A percentile compares a stretch with the other conserved stretches of the same genome.
phyloP scores from a whole-genome alignment of 1,284 basidiomycete genomes.

The Trametes polyzona region DNA sequence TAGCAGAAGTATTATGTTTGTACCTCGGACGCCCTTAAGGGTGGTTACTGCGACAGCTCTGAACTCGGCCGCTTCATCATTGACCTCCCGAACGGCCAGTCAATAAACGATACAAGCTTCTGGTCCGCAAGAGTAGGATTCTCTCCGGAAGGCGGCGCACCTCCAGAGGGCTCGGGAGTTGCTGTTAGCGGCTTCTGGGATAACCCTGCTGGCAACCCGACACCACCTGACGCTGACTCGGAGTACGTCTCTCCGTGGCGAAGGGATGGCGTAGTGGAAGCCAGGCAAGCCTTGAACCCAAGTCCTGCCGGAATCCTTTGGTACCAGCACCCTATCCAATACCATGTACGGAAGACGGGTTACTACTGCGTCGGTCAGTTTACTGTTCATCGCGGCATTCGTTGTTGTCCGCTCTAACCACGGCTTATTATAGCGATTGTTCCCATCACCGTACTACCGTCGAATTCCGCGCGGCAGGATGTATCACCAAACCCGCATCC shows the following conservation, averaged over 20 bases:
- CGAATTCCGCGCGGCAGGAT: slow-evolving; percentile 38
- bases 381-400: slow-evolving; percentile 13
- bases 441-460: slow-evolving; percentile 72
- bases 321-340: slow-evolving; percentile 72
- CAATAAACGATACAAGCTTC: slow-evolving; percentile 73
- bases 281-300: slow-evolving; percentile 44
- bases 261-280: slow-evolving; percentile 29
- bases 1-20: slow-evolving; percentile 92
- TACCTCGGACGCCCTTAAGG: slow-evolving; percentile 72
- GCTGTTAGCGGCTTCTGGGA: slow-evolving; percentile 53
- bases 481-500: slow-evolving; percentile 70
- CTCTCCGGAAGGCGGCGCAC: slow-evolving; percentile 28
- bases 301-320: slow-evolving; percentile 52
- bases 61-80: slow-evolving; percentile 88
- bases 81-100: slow-evolving; percentile 61
- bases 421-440: slow-evolving; percentile 65
- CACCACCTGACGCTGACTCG: slow-evolving; percentile 46
- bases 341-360: slow-evolving; percentile 85
- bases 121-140: slow-evolving; percentile 77
- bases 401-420: neutral
- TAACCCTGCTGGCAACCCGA: slow-evolving; percentile 62
- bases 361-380: slow-evolving; percentile 92
- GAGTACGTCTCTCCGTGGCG: slow-evolving; percentile 52
- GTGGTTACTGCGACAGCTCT: slow-evolving; percentile 68
- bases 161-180: slow-evolving; percentile 22